Percentiles rank a stretch among this genome's conserved stretches.
Evolutionary conservation across 73 alveolate species (phyloP).

Genomic region (Paramecium sexaurelia): DNA sequence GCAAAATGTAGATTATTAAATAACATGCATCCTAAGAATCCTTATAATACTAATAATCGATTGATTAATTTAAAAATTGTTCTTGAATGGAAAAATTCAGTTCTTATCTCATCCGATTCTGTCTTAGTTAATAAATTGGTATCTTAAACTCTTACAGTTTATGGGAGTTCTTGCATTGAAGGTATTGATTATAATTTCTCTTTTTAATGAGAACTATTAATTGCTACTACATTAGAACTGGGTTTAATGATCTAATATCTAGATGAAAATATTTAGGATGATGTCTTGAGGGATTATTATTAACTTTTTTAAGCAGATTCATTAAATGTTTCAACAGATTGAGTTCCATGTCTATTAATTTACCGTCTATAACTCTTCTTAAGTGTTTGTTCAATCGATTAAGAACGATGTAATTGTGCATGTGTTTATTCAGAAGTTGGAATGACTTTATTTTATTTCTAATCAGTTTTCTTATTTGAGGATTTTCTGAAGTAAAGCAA

Average conservation of each 20-base stretch:
- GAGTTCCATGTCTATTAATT: neutral
- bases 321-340: neutral
- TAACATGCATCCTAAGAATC: neutral
- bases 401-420: neutral
- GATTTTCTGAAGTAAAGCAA: neutral
- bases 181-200: neutral
- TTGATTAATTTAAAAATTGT: neutral
- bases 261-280: neutral
- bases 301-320: neutral
- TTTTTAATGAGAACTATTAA: neutral
- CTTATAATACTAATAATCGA: neutral
- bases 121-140: neutral
- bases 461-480: neutral
- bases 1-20: neutral
- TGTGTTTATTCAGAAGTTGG: neutral
- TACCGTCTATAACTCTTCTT: neutral
- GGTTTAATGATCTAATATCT: neutral
- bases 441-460: neutral
- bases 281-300: neutral
- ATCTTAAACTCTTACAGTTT: neutral
- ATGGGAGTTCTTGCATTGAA: neutral
- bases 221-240: neutral
- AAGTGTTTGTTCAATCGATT: neutral
- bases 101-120: neutral
- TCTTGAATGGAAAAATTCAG: neutral